phyloP scores from a whole-genome alignment of 352 stramenopile species.

The Pythium oligandrum region DNA sequence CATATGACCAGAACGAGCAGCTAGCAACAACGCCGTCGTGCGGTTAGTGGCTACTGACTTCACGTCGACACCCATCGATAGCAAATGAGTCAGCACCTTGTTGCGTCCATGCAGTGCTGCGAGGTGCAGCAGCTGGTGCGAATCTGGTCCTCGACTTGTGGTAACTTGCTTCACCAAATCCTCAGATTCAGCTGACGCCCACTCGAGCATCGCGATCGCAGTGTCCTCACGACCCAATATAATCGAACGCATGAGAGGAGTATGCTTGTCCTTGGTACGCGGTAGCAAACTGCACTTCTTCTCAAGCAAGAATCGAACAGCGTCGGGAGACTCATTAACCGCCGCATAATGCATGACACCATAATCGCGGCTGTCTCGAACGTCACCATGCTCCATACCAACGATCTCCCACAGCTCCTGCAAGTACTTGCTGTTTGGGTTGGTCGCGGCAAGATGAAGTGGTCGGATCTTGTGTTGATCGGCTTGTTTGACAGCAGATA shows the following conservation, averaged over 20 bases:
- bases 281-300: slow-evolving; percentile 26
- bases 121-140: slow-evolving; percentile 39
- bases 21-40: slow-evolving; percentile 31
- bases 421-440: slow-evolving; percentile 49
- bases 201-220: slow-evolving; percentile 35
- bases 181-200: slow-evolving; percentile 20
- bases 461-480: slow-evolving; percentile 24
- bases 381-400: slow-evolving; percentile 25
- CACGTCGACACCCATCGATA: slow-evolving; percentile 27
- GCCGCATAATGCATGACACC: slow-evolving; percentile 52
- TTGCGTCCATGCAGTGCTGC: slow-evolving; percentile 31
- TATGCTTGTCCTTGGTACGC: slow-evolving; percentile 37
- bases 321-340: slow-evolving; percentile 26
- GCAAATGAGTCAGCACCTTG: slow-evolving; percentile 30
- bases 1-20: slow-evolving; percentile 36
- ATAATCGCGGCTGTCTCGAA: slow-evolving; percentile 39
- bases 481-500: slow-evolving; percentile 38
- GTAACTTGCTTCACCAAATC: slow-evolving; percentile 20
- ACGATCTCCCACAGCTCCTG: slow-evolving; percentile 33
- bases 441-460: slow-evolving; percentile 59
- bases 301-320: slow-evolving; percentile 44
- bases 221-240: slow-evolving; percentile 31
- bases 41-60: slow-evolving; percentile 13
- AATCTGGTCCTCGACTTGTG: slow-evolving; percentile 25
- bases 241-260: slow-evolving; percentile 40